A percentile compares a stretch with the other conserved stretches of the same genome.
Conservation (phyloP, 192 early-diverging fungal species). For the Backusella tuberculispora region DNA sequence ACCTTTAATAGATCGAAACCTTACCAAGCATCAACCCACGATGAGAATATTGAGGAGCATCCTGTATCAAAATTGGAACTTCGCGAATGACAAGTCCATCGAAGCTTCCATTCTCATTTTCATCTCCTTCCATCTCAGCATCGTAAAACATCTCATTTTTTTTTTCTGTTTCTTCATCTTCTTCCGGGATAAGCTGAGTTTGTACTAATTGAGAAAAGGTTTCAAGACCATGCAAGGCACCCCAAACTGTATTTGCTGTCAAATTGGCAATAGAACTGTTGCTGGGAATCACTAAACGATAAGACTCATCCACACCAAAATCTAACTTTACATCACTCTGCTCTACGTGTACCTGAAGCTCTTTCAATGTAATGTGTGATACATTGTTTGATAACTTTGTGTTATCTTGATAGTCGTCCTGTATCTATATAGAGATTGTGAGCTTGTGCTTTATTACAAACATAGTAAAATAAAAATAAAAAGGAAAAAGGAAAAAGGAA, state of each 20-base stretch:
- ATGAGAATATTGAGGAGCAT: conserved; percentile 63
- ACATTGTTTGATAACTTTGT: conserved; percentile 4
- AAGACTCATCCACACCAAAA: conserved; percentile 73
- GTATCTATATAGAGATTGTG: conserved; percentile 15
- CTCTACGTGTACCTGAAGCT: conserved; percentile 48
- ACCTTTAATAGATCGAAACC: background rate
- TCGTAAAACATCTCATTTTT: background rate
- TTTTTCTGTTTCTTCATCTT: background rate
- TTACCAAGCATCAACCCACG: conserved; percentile 65
- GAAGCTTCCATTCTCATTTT: conserved; percentile 24
- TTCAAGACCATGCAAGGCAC: conserved; percentile 73
- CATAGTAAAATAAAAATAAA: too few species aligned
- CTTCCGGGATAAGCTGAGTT: background rate
- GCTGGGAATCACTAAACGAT: conserved; percentile 62
- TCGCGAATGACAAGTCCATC: conserved; percentile 43
- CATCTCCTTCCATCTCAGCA: background rate
- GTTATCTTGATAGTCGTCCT: conserved; percentile 15
- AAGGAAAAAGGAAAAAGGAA: too few species aligned
- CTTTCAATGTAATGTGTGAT: conserved; percentile 18
- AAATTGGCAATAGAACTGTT: conserved; percentile 50
- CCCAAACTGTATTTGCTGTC: conserved; percentile 62
- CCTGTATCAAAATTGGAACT: conserved; percentile 57
- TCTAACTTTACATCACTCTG: conserved; percentile 50
- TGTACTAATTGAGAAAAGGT: conserved; percentile 72
- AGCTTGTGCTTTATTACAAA: conserved; percentile 9